Evolutionary conservation across 495 filamentous ascomycete species (phyloP), one percentile per base, ranked within the genome.

Genomic region (Sordaria brevicollis): DNA sequence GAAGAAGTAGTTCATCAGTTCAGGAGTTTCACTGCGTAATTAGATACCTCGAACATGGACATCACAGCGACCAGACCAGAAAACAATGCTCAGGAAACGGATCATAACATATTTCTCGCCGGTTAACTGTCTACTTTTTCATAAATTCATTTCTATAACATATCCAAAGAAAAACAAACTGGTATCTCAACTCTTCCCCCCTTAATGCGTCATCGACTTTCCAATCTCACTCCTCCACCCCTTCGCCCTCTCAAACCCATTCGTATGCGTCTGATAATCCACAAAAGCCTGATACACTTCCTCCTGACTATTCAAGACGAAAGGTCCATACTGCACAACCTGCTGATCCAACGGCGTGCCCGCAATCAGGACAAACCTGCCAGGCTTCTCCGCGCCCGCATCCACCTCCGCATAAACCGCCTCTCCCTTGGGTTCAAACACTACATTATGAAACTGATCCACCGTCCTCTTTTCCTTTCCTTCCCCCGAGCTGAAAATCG

Each of bases 271-370:
- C 82, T 93, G 92, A 75, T 90, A 99, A 80, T 99, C 94, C 66
- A 89, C 80, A 86, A 99, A 89, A 3, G 95, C 93, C 82, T 97
- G 88, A 72, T 93, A 91, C 41, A 99, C 93, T 77, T 95, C 88
- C 74, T 97, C 93, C 75, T 93, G 84, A 11, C 86, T 86, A 38
- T 84, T 97, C 71, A 97, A 75, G 15, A 99, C 95, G 78, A 99
- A 99, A 2, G 94, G 94, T 0, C 94, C 94, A 78, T 99, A 97
- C 85, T 99, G 94, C 33, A 97, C 92, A 25, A 99, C 90, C 67
- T 91, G 89, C 80, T 99, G 94, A 76, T 97, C 90, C 15, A 97
- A 84, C 17, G 93, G 92, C 74, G 92, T 86, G 2, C 94, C 94
- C 0, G 94, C 92, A 38, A 97, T 84, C 41, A 98, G 82, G 5